Evolutionary conservation across 73 alveolate species (phyloP), one percentile per base, ranked within the genome.

Genomic region (Paraurostyla sp.): DNA sequence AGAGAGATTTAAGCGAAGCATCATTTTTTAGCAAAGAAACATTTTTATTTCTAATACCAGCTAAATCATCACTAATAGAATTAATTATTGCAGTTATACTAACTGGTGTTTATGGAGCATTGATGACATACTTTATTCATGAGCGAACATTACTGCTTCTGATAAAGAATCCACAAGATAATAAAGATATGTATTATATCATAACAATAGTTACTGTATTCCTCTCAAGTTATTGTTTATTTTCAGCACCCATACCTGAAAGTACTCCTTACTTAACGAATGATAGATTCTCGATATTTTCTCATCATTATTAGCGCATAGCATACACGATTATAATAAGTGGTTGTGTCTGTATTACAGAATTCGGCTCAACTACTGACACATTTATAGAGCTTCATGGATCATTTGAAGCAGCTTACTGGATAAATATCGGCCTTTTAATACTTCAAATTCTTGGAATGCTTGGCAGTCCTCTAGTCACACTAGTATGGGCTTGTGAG

Each of bases 61-160:
- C 92, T 49, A 65, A 76, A 40, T 85, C 86, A 68, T 46, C 82
- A 6, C 11, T 85, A n/a, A 2, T 69, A 30, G 92, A 85, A 76
- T 69, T 85, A 11, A 33, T 69, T 23, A 60, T 60, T 16, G 71
- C 23, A 22, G 52, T 65, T 20, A 0, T 65, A 6, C 15, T 69
- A 16, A 85, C 81, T 29, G 62, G 69, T n/a, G 18, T 65, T 25
- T 69, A 85, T 69, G 87, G 92, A 45, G 86, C 84, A 13, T 23
- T 69, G 42, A 60, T 45, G 54, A 43, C 65, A 7, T 85, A 85
- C 33, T 81, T 81, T 36, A 54, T 81, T 56, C 91, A 81, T 46
- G 71, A 35, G 23, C 25, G 29, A 6, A 81, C 82, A 27, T 18
- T 52, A 15, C 9, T 29, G 49, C 11, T 4, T 23, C 27, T 43